phyloP scores from a whole-genome alignment of 2,329 filamentous ascomycete genomes.

The Fusarium pseudoanthophilum region DNA sequence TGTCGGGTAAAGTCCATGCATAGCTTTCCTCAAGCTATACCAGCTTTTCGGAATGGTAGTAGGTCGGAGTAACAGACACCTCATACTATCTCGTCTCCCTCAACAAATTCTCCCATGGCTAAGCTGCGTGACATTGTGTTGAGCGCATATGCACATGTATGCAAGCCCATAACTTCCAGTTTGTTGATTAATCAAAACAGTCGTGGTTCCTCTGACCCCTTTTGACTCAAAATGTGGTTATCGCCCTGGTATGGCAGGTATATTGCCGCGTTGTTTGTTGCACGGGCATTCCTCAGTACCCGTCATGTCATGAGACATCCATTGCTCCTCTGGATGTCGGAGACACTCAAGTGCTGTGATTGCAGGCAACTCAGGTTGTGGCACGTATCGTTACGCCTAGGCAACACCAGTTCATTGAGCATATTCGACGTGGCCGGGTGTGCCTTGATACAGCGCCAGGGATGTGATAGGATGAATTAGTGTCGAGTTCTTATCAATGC shows the following conservation, averaged over 20 bases:
- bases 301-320: constrained; percentile 7
- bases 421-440: not conserved
- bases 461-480: not conserved
- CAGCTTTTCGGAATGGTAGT: constrained; percentile 35
- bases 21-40: constrained; percentile 29
- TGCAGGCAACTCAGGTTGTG: not conserved
- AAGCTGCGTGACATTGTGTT: constrained; percentile 5
- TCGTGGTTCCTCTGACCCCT: not conserved
- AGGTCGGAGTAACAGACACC: constrained; percentile 12
- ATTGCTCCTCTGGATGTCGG: not conserved
- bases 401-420: not conserved
- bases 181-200: not conserved
- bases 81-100: not conserved
- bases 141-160: not conserved
- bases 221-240: constrained; percentile 4
- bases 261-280: constrained; percentile 14
- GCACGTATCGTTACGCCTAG: not conserved
- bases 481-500: not conserved
- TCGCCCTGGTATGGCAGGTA: constrained; percentile 20
- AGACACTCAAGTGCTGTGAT: not conserved
- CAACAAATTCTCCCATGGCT: not conserved
- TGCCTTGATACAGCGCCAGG: not conserved
- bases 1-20: not conserved
- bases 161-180: not conserved
- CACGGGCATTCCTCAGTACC: constrained; percentile 26